Evolutionary conservation across 768 basidiomycete genomes (phyloP).

Genomic region (Amanita thiersii): DNA sequence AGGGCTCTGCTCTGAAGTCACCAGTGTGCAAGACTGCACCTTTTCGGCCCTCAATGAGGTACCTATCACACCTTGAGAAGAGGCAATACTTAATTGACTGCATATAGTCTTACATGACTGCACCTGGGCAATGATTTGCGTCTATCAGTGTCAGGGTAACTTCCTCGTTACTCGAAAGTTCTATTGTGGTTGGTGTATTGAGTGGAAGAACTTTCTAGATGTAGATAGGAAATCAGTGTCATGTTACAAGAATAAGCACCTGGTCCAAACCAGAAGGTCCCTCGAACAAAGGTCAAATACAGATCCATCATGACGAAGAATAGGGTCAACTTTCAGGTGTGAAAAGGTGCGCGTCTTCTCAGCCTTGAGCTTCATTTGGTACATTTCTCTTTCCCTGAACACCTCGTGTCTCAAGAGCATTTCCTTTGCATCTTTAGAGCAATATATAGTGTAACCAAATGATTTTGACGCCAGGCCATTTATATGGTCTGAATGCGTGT

Average conservation of each 20-base stretch:
- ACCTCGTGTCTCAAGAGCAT: slow-evolving; percentile 80
- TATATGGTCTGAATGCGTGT: slow-evolving; percentile 88
- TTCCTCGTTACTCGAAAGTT: slow-evolving; percentile 44
- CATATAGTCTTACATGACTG: slow-evolving; percentile 63
- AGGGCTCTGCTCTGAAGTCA: slow-evolving; percentile 84
- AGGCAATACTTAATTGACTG: neutral
- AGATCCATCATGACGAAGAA: slow-evolving; percentile 36
- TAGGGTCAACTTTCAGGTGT: slow-evolving; percentile 57
- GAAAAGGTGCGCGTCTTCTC: slow-evolving; percentile 52
- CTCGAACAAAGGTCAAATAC: slow-evolving; percentile 43
- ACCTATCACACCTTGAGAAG: slow-evolving; percentile 42
- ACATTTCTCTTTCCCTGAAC: slow-evolving; percentile 52
- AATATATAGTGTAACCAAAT: slow-evolving; percentile 66
- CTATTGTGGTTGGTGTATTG: slow-evolving; percentile 54
- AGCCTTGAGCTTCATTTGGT: slow-evolving; percentile 39
- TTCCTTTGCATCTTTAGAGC: slow-evolving; percentile 77
- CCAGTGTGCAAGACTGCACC: slow-evolving; percentile 86
- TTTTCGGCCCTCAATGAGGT: slow-evolving; percentile 63
- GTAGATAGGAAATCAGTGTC: neutral
- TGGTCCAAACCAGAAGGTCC: slow-evolving; percentile 54
- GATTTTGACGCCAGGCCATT: slow-evolving; percentile 66
- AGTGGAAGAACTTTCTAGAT: slow-evolving; percentile 49
- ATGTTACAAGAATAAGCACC: neutral
- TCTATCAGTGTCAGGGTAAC: slow-evolving; percentile 78
- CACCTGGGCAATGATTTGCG: slow-evolving; percentile 94